These are phyloP conservation scores for Butyriboletus loyo DNA, from an alignment of 768 basidiomycete genomes.

Conservation along the genomic window DNA sequence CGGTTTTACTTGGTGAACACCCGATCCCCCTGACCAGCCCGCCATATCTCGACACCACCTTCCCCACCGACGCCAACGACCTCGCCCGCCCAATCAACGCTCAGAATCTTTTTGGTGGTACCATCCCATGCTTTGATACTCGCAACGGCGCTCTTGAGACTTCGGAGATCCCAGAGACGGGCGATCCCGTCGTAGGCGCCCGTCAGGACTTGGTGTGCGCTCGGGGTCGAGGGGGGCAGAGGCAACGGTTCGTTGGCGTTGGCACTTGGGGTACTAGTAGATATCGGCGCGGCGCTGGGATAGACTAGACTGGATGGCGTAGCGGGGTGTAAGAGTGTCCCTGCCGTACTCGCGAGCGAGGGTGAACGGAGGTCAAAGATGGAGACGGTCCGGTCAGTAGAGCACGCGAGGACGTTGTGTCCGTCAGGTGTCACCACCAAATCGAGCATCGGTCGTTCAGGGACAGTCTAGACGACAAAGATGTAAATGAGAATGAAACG, in stretches of 20 bases:
- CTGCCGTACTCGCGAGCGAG: not conserved
- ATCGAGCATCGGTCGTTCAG: conserved; percentile 75
- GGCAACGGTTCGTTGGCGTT: not conserved
- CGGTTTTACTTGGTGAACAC: conserved; percentile 2
- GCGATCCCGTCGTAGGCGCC: conserved; percentile 79
- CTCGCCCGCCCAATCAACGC: conserved; percentile 56
- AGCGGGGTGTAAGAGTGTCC: not conserved
- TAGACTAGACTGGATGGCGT: not conserved
- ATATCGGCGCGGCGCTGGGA: not conserved
- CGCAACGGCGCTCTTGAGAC: conserved; percentile 59
- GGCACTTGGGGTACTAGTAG: not conserved
- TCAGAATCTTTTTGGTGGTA: conserved; percentile 49
- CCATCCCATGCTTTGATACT: conserved; percentile 62
- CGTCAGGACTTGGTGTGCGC: conserved; percentile 54
- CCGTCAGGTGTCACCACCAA: conserved; percentile 40
- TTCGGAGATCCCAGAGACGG: conserved; percentile 76
- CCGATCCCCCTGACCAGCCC: conserved; percentile 36
- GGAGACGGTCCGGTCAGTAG: not conserved
- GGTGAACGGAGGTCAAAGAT: not conserved
- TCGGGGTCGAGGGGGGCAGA: not conserved
- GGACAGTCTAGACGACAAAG: conserved; percentile 44
- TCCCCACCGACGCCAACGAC: conserved; percentile 55
- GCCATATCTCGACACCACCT: conserved; percentile 65
- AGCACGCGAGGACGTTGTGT: not conserved
- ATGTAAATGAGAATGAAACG: not conserved